Conservation (phyloP, 2,329 filamentous ascomycete genomes). For the Fusarium lyarnte region DNA sequence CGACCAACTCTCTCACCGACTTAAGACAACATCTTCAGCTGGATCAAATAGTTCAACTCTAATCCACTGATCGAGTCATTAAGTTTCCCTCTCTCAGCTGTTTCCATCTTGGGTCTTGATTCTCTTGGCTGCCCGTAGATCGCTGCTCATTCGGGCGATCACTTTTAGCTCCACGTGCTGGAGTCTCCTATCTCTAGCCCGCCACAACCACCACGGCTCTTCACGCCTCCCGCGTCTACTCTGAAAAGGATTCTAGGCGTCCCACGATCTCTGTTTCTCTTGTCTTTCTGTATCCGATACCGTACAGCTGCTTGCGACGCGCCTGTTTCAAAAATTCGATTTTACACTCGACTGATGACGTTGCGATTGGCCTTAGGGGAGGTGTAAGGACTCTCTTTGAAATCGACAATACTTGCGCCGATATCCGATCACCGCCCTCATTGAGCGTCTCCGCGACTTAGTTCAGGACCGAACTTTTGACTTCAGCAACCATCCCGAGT, state of each 20-base stretch:
- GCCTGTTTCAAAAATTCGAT: constrained; percentile 3
- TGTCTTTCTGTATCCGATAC: constrained; percentile 2
- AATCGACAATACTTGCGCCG: constrained; percentile 30
- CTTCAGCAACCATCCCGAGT: neutral
- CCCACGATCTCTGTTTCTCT: constrained; percentile 27
- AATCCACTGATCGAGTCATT: neutral
- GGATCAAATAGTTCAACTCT: neutral
- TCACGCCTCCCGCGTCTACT: constrained; percentile 25
- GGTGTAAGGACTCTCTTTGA: constrained; percentile 29
- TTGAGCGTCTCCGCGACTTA: neutral
- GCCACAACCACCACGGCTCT: constrained; percentile 35
- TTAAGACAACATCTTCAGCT: neutral
- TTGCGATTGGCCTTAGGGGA: constrained; percentile 38
- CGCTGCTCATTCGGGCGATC: constrained; percentile 39
- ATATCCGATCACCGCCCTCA: constrained; percentile 28
- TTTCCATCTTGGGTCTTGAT: constrained; percentile 1
- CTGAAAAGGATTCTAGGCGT: constrained; percentile 28
- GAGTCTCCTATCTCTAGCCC: constrained; percentile 38
- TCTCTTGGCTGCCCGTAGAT: constrained; percentile 31
- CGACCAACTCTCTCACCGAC: neutral
- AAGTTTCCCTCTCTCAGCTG: neutral
- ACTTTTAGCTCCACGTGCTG: constrained; percentile 41
- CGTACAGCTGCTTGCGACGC: constrained; percentile 19
- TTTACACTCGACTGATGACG: constrained; percentile 38
- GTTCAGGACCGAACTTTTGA: constrained; percentile 4